These are phyloP conservation scores for Aspergillus neoniger DNA, from an alignment of 2,329 filamentous ascomycete genomes.

Conservation along the genomic window DNA sequence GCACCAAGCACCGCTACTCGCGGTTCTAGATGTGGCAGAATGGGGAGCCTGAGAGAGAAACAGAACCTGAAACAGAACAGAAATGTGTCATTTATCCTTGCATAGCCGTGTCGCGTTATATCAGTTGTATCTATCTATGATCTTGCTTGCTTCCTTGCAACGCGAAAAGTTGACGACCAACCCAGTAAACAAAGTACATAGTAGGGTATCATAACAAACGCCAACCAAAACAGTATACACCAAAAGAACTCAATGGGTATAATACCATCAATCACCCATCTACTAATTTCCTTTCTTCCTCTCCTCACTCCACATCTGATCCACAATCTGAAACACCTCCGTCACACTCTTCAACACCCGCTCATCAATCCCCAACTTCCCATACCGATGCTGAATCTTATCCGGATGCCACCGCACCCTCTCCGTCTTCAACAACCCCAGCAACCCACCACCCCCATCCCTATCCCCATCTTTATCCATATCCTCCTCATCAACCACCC, in stretches of 20 bases:
- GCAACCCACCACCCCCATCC: slow-evolving; percentile 23
- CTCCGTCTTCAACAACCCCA: slow-evolving; percentile 71
- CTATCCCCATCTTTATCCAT: slow-evolving; percentile 30
- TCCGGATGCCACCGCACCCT: slow-evolving; percentile 95
- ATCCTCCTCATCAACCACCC: slow-evolving; percentile 7
- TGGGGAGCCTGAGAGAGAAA: neutral
- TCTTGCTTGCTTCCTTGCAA: slow-evolving; percentile 5
- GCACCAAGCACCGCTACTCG: slow-evolving; percentile 58
- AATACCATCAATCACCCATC: neutral
- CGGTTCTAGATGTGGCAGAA: slow-evolving; percentile 28
- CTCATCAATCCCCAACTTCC: slow-evolving; percentile 67
- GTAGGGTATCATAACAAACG: slow-evolving; percentile 8
- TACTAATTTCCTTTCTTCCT: slow-evolving; percentile 31
- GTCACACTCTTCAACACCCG: slow-evolving; percentile 77
- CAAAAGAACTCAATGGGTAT: too few species aligned
- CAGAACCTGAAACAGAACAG: slow-evolving; percentile 12
- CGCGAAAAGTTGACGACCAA: slow-evolving; percentile 15
- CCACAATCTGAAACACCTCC: slow-evolving; percentile 86
- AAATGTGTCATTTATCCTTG: slow-evolving; percentile 18
- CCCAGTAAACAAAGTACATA: too few species aligned
- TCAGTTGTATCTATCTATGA: slow-evolving; percentile 15
- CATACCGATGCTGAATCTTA: slow-evolving; percentile 90
- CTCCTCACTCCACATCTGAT: slow-evolving; percentile 73
- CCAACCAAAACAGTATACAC: too few species aligned
- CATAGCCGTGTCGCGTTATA: slow-evolving; percentile 22